Evolutionary conservation across 139 green algal genomes (phyloP), one percentile per base, ranked within the genome.

Genomic region (Pseudopediastrum boryanum): DNA sequence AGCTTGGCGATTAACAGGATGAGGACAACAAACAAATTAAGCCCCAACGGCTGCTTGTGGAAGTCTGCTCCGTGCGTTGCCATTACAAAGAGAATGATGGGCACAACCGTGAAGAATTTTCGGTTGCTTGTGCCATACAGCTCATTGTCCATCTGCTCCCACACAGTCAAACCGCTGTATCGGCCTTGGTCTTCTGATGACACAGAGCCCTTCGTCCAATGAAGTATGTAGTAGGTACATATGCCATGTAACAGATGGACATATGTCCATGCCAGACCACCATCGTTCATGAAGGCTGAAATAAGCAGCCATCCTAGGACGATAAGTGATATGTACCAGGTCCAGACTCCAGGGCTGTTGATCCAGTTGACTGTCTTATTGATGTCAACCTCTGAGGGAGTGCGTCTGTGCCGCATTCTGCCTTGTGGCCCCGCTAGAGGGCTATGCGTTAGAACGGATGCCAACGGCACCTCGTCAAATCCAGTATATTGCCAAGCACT

Each of bases 111-210:
- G 74, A 98, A 93, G 65, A 98, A 94, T 72, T 98, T 98, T 23
- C 94, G 84, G 43, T 91, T 98, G 51, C 69, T 67, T 0, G 94
- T 98, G 80, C 86, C 86, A 29, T 94, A 92, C 1, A 82, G 31
- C 31, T 82, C 78, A 39, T 84, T 86, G 77, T 94, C 87, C 80
- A 91, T 51, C 77, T 95, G 91, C 87, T 98, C 94, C 94, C 94
- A 98, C 66, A 98, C 97, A 0, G 94, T 98, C 16, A 94, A 74
- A 39, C 79, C 72, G 82, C 96, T 85, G 54, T 97, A 98, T 63
- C 93, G 91, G 54, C 94, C 94, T 75, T 96, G 90, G 65, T 95
- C 91, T 12, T 89, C 87, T 27, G 83, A 71, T 52, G 93, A 90
- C 51, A 91, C 89, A 2, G 88, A 91, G 29, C 92, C 93, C 83